Evolutionary conservation across 306 rosid species (phyloP).

Genomic region (Quercus bicolor): DNA sequence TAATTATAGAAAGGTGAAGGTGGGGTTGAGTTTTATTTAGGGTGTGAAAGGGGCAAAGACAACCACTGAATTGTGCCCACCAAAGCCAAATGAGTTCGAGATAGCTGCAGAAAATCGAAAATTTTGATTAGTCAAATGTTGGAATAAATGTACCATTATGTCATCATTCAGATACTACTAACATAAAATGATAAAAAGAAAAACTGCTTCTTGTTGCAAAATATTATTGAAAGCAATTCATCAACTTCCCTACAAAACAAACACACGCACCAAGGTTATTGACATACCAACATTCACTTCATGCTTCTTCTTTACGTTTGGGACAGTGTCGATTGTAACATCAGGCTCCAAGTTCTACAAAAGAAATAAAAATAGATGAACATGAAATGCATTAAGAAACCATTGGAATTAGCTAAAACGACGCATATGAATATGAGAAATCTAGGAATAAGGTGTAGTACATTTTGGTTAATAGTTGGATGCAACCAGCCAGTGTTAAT

Average conservation of each 20-base stretch:
- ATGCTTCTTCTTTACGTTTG: constrained; percentile 64
- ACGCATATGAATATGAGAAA: background rate
- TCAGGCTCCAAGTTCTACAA: constrained; percentile 55
- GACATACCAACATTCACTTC: constrained; percentile 70
- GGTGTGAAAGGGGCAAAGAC: constrained; percentile 61
- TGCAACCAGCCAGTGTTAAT: constrained; percentile 71
- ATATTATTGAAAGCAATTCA: background rate
- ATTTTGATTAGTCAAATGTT: background rate
- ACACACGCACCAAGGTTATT: background rate
- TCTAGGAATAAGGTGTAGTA: constrained; percentile 4
- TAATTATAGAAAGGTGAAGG: background rate
- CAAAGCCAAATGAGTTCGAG: constrained; percentile 76
- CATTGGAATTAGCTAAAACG: background rate
- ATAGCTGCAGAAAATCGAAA: constrained; percentile 42
- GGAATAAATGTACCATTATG: background rate
- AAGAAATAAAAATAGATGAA: background rate
- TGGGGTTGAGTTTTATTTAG: constrained; percentile 23
- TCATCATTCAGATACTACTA: background rate
- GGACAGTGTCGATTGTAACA: constrained; percentile 66
- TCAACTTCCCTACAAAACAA: background rate
- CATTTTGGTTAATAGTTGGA: constrained; percentile 73
- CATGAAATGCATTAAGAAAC: background rate
- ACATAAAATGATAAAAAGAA: background rate
- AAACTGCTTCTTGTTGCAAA: background rate
- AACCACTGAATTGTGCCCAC: constrained; percentile 74